Percentiles rank a stretch among this genome's conserved stretches.
These are phyloP conservation scores for Pleodorina starrii DNA, from an alignment of 139 green algal genomes.

Conservation along the genomic window DNA sequence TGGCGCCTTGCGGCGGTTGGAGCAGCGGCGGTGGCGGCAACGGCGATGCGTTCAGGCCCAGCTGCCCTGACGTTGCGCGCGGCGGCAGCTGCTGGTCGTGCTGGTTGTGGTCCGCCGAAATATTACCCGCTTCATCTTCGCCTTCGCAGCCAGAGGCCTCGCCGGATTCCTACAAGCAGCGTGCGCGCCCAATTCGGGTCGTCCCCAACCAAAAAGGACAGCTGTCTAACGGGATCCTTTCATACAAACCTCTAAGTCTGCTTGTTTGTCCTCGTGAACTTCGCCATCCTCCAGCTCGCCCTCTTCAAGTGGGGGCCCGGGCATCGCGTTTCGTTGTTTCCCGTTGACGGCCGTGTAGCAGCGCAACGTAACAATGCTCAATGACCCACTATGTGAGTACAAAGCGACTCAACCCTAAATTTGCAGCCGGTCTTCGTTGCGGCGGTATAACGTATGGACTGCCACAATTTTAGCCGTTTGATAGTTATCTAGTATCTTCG, in stretches of 20 bases:
- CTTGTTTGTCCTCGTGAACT: slow-evolving; percentile 11
- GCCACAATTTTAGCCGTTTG: too few species aligned
- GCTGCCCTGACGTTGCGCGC: not conserved
- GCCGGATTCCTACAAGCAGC: slow-evolving; percentile 32
- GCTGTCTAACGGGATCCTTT: not conserved
- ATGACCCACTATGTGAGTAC: not conserved
- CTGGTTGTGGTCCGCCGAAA: not conserved
- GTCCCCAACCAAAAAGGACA: not conserved
- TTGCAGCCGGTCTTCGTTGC: too few species aligned
- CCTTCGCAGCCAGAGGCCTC: slow-evolving; percentile 35
- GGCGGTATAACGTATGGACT: too few species aligned
- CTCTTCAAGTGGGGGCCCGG: not conserved
- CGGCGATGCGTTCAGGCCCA: not conserved
- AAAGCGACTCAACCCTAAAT: too few species aligned
- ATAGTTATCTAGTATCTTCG: too few species aligned
- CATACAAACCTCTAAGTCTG: slow-evolving; percentile 3
- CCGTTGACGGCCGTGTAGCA: not conserved
- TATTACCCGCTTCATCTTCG: not conserved
- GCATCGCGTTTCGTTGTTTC: not conserved
- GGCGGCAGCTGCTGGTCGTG: not conserved
- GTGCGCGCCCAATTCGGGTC: not conserved
- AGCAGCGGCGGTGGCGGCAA: not conserved
- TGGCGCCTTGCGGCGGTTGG: not conserved
- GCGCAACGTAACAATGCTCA: not conserved
- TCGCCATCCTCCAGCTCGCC: slow-evolving; percentile 48